A percentile compares a stretch with the other conserved stretches of the same genome.
These are phyloP conservation scores for Paramecium sexaurelia DNA, from an alignment of 73 alveolate species.

Conservation along the genomic window DNA sequence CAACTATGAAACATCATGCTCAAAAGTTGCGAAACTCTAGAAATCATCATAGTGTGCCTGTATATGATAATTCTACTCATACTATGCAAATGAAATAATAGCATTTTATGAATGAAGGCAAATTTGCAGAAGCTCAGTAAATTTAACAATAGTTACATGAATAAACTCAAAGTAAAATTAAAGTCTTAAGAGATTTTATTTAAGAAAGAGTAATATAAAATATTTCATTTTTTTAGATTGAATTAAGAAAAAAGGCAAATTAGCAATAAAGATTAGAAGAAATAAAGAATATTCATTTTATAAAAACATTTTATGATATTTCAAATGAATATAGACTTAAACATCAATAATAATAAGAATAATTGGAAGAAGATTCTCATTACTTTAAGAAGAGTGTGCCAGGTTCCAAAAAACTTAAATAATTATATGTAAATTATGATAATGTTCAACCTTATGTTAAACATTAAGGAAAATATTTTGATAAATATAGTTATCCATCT, in stretches of 20 bases:
- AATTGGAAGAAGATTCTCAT: constrained; percentile 3
- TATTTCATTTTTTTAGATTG: not conserved
- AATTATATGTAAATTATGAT: not conserved
- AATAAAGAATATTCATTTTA: constrained; percentile 24
- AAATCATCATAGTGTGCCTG: not conserved
- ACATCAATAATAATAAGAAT: not conserved
- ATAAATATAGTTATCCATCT: not conserved
- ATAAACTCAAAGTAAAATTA: not conserved
- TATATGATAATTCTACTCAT: not conserved
- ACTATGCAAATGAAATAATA: not conserved
- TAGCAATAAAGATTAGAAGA: constrained; percentile 1
- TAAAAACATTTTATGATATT: constrained; percentile 12
- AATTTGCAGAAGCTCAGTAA: not conserved
- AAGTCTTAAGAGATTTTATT: constrained; percentile 30
- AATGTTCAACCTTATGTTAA: not conserved
- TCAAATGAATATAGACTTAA: not conserved
- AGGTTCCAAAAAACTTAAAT: not conserved
- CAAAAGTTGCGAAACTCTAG: not conserved
- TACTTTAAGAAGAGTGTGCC: constrained; percentile 39
- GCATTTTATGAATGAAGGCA: not conserved
- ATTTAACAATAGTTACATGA: not conserved
- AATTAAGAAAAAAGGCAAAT: not conserved
- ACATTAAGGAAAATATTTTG: constrained; percentile 22
- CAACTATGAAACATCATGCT: not conserved
- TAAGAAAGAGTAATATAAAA: not conserved